Percentiles rank a stretch among this genome's conserved stretches.
Conservation (phyloP, 352 stramenopile species). For the Phytophthora palmivora region DNA sequence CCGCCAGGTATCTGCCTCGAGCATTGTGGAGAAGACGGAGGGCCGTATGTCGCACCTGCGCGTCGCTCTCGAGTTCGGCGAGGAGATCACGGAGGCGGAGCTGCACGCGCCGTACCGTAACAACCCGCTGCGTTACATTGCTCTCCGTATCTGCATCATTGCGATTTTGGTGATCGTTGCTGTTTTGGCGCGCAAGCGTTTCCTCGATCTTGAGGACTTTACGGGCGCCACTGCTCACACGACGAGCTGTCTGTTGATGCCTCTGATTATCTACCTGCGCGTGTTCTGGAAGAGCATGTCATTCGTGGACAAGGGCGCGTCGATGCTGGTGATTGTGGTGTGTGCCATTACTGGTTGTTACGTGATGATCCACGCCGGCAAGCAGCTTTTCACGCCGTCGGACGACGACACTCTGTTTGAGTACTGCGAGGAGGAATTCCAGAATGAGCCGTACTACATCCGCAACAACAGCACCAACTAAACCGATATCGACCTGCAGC, state of each 20-base stretch:
- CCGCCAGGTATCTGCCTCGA: constrained; percentile 28
- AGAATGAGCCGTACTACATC: constrained; percentile 58
- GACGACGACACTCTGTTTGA: constrained; percentile 50
- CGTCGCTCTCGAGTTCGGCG: constrained; percentile 39
- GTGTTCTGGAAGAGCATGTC: constrained; percentile 50
- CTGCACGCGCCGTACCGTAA: constrained; percentile 45
- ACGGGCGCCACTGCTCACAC: constrained; percentile 61
- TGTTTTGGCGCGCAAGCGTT: constrained; percentile 50
- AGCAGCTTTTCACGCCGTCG: constrained; percentile 58
- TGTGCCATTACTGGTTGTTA: constrained; percentile 56
- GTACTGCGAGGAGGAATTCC: constrained; percentile 62
- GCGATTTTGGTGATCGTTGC: constrained; percentile 47
- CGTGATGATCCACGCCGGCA: constrained; percentile 58
- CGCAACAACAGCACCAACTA: constrained; percentile 40
- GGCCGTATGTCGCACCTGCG: constrained; percentile 46
- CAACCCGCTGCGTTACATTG: constrained; percentile 52
- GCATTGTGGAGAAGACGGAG: constrained; percentile 31
- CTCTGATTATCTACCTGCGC: constrained; percentile 63
- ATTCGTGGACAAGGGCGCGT: constrained; percentile 49
- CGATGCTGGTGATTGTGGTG: constrained; percentile 48
- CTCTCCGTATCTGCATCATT: constrained; percentile 53
- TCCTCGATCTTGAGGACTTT: constrained; percentile 64
- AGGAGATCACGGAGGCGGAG: constrained; percentile 42
- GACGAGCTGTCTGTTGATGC: constrained; percentile 60
- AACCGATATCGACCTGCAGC: no score